phyloP scores from a whole-genome alignment of 345 rosid species.

The Iberis pinnata region DNA sequence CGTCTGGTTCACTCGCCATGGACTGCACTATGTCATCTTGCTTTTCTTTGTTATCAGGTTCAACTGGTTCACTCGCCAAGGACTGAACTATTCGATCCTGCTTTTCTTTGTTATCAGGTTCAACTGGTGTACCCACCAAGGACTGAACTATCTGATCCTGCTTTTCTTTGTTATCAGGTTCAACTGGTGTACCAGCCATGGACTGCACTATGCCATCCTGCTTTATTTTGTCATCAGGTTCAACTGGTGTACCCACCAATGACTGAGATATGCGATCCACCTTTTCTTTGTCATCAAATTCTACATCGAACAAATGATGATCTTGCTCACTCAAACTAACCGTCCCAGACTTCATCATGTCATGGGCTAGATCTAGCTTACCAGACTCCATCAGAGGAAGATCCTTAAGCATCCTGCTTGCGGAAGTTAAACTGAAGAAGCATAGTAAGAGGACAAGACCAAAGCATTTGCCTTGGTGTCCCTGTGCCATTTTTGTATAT shows the following conservation, averaged over 20 bases:
- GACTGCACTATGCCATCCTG: background rate
- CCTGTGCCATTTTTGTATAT: constrained; percentile 28
- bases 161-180: background rate
- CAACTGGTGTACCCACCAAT: background rate
- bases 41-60: background rate
- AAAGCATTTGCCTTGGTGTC: constrained; percentile 27
- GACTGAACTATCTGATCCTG: background rate
- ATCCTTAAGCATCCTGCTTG: constrained; percentile 39
- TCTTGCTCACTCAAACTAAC: background rate
- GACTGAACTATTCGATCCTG: background rate
- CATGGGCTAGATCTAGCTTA: constrained; percentile 13
- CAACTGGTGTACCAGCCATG: background rate
- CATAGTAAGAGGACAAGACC: constrained; percentile 34
- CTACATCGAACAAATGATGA: background rate
- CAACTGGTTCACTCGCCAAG: background rate
- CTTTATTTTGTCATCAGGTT: background rate
- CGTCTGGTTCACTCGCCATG: constrained; percentile 1
- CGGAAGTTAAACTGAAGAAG: constrained; percentile 36
- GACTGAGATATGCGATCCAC: background rate
- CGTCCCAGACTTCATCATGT: constrained; percentile 3
- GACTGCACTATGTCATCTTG: background rate
- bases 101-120: background rate
- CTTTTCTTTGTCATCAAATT: constrained; percentile 4
- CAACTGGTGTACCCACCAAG: background rate
- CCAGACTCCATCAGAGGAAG: constrained; percentile 16